phyloP scores from a whole-genome alignment of 169 alveolate genomes.

The Plasmodium cynomolgi region DNA sequence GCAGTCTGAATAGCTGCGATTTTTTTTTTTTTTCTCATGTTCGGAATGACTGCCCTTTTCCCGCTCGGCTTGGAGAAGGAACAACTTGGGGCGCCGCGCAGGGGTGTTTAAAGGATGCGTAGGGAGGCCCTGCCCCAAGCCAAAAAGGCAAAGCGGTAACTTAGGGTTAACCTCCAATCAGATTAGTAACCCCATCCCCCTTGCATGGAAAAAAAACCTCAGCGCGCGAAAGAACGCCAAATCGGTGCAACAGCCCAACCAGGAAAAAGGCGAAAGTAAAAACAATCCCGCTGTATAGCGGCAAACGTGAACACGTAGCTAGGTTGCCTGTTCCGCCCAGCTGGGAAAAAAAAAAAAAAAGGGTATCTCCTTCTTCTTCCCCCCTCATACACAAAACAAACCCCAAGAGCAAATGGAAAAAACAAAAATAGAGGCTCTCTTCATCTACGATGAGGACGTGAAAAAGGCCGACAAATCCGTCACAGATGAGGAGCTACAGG shows the following conservation, averaged over 20 bases:
- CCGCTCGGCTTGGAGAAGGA: not conserved
- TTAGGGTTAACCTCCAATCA: not conserved
- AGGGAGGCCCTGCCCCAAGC: not conserved
- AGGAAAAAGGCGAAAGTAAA: not conserved
- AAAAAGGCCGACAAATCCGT: constrained; percentile 31
- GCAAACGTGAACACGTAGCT: not conserved
- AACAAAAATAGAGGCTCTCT: constrained; percentile 45
- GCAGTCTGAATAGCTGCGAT: not conserved
- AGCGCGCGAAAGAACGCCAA: not conserved
- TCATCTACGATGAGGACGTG: constrained; percentile 62
- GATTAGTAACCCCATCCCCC: not conserved
- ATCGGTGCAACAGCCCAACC: not conserved
- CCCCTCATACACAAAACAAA: not conserved
- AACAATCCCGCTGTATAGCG: not conserved
- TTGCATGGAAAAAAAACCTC: not conserved
- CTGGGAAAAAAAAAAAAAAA: too few species aligned
- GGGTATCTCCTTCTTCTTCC: not conserved
- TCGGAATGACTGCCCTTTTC: not conserved
- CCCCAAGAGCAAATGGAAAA: constrained; percentile 18
- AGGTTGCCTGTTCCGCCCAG: not conserved
- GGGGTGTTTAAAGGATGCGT: not conserved
- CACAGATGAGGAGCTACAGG: constrained; percentile 68
- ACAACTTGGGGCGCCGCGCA: not conserved
- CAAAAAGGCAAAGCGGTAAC: not conserved
- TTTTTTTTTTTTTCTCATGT: not conserved